Conservation (phyloP, 352 stramenopile species). For the Pythium phragmitis region DNA sequence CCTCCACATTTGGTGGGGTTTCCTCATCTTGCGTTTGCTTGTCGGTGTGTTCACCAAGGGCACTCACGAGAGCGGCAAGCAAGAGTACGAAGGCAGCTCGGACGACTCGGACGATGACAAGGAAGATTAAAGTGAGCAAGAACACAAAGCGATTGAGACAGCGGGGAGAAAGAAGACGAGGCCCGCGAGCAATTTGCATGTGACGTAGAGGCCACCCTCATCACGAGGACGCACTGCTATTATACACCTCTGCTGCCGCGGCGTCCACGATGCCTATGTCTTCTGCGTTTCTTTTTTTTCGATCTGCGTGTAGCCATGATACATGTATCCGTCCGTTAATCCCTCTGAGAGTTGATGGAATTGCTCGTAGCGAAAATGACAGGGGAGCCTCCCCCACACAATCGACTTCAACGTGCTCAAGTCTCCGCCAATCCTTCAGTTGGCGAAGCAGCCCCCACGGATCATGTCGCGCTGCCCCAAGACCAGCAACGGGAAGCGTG, state of each 20-base stretch:
- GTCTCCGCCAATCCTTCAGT: not conserved
- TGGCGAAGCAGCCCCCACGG: not conserved
- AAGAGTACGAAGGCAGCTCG: conserved; percentile 85
- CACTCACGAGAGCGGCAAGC: conserved; percentile 73
- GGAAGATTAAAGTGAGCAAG: conserved; percentile 16
- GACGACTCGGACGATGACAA: conserved; percentile 66
- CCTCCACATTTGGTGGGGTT: conserved; percentile 86
- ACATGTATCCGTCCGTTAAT: not conserved
- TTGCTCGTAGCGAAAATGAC: not conserved
- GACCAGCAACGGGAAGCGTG: not conserved
- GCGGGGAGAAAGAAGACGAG: not conserved
- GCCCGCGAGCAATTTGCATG: conserved; percentile 7
- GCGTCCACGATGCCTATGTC: not conserved
- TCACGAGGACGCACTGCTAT: not conserved
- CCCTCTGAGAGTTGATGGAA: conserved; percentile 12
- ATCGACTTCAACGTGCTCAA: conserved; percentile 15
- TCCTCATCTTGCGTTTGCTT: conserved; percentile 70
- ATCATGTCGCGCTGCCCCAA: not conserved
- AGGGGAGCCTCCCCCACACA: not conserved
- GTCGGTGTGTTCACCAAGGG: conserved; percentile 71
- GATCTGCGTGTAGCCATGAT: conserved; percentile 3
- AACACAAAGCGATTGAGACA: not conserved
- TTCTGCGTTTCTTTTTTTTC: not conserved
- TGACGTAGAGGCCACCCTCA: conserved; percentile 9
- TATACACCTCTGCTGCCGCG: not conserved